These are phyloP conservation scores for Exophiala sp. DNA, from an alignment of 2,329 filamentous ascomycete species.

Conservation along the genomic window DNA sequence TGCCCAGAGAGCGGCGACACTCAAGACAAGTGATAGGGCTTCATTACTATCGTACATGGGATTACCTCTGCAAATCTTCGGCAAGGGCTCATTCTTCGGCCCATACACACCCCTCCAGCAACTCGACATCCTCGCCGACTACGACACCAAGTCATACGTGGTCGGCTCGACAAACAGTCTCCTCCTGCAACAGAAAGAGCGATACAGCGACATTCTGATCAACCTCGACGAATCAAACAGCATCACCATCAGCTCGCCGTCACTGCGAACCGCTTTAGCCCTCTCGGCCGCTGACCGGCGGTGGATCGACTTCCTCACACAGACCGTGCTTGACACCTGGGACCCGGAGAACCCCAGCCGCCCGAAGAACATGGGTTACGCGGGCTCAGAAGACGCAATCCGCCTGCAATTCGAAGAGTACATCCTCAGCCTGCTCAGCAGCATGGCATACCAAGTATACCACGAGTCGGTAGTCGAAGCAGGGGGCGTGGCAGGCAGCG, in stretches of 20 bases:
- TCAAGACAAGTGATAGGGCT: conserved; percentile 85
- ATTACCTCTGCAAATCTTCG: conserved; percentile 88
- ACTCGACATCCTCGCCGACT: conserved; percentile 87
- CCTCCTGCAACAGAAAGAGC: conserved; percentile 86
- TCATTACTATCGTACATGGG: conserved; percentile 94
- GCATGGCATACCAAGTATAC: conserved; percentile 73
- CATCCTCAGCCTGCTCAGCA: conserved; percentile 79
- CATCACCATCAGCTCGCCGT: conserved; percentile 77
- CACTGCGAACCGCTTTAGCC: conserved; percentile 69
- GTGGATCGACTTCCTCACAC: conserved; percentile 95
- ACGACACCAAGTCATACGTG: conserved; percentile 93
- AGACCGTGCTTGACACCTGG: conserved; percentile 94
- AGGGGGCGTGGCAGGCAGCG: conserved; percentile 35
- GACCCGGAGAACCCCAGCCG: conserved; percentile 83
- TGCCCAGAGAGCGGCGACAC: conserved; percentile 71
- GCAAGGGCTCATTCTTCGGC: conserved; percentile 92
- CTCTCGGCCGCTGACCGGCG: conserved; percentile 84
- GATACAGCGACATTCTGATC: conserved; percentile 93
- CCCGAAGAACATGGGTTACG: conserved; percentile 92
- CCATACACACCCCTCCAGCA: conserved; percentile 96
- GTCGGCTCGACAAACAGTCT: conserved; percentile 96
- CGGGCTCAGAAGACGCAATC: conserved; percentile 96
- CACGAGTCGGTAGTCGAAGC: conserved; percentile 13
- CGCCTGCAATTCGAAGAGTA: conserved; percentile 97
- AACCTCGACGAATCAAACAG: conserved; percentile 74